Evolutionary conservation across 192 early-diverging fungal genomes (phyloP).

Genomic region (Coemansia sp.): DNA sequence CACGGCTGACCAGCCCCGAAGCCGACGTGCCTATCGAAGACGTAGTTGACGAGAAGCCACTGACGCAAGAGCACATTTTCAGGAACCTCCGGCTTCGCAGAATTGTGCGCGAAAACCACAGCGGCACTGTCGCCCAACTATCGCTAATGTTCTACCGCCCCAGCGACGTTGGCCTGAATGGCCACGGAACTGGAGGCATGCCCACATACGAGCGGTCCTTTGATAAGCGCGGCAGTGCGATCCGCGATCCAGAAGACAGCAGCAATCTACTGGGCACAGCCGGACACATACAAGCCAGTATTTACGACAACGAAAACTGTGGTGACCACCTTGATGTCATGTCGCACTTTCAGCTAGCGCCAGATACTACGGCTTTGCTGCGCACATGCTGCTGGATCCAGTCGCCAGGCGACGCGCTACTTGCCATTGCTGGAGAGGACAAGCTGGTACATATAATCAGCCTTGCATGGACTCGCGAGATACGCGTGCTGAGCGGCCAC

Average conservation of each 20-base stretch:
- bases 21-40: neutral
- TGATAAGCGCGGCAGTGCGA: slow-evolving; percentile 73
- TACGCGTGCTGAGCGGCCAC: slow-evolving; percentile 65
- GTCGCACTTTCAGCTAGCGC: slow-evolving; percentile 77
- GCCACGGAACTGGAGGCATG: slow-evolving; percentile 60
- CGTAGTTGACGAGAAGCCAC: slow-evolving; percentile 26
- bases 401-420: slow-evolving; percentile 66
- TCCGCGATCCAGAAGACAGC: slow-evolving; percentile 66
- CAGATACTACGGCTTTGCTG: slow-evolving; percentile 44
- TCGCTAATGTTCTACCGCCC: slow-evolving; percentile 74
- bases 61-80: slow-evolving; percentile 66
- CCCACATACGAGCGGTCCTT: slow-evolving; percentile 59
- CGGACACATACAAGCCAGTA: slow-evolving; percentile 73
- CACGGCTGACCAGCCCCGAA: slow-evolving; percentile 41
- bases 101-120: slow-evolving; percentile 92
- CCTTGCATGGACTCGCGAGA: slow-evolving; percentile 72
- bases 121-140: slow-evolving; percentile 71
- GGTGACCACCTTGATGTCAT: slow-evolving; percentile 94
- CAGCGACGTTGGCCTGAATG: slow-evolving; percentile 28
- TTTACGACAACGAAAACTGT: slow-evolving; percentile 94
- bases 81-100: slow-evolving; percentile 77
- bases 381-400: slow-evolving; percentile 77
- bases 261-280: slow-evolving; percentile 78
- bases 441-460: slow-evolving; percentile 71
- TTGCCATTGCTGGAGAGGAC: slow-evolving; percentile 72